Conservation (phyloP, 352 stramenopile species). For the Pythium monospermum region DNA sequence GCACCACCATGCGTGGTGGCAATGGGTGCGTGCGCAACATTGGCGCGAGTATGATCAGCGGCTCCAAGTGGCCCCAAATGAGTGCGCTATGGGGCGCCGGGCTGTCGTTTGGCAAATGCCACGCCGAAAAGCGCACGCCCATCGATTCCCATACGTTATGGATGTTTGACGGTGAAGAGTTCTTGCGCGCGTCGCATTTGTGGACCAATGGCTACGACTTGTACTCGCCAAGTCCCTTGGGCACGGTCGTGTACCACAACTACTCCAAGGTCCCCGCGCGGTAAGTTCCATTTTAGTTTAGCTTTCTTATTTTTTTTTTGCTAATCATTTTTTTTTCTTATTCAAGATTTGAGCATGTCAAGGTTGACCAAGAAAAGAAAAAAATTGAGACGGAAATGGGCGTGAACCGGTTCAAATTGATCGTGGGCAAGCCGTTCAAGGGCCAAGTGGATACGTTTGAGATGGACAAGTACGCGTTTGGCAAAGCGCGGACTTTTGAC, state of each 20-base stretch:
- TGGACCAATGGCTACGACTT: conserved; percentile 41
- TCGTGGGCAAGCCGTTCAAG: conserved; percentile 28
- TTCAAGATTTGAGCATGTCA: conserved; percentile 28
- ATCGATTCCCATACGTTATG: conserved; percentile 76
- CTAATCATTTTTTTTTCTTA: background rate
- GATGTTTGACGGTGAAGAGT: conserved; percentile 44
- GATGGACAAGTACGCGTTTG: conserved; percentile 32
- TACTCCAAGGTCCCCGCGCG: conserved; percentile 35
- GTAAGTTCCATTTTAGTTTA: conserved; percentile 7
- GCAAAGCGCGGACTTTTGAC: conserved; percentile 27
- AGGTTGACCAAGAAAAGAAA: conserved; percentile 27
- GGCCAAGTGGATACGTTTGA: conserved; percentile 29
- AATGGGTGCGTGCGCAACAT: conserved; percentile 68
- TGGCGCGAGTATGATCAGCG: conserved; percentile 75
- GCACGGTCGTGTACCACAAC: conserved; percentile 43
- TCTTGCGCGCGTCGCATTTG: conserved; percentile 29
- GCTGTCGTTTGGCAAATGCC: conserved; percentile 82
- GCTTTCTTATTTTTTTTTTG: background rate
- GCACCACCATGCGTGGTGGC: conserved; percentile 62
- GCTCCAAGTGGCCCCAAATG: conserved; percentile 68
- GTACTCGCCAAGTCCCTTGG: conserved; percentile 30
- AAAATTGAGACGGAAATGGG: conserved; percentile 26
- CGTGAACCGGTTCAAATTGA: conserved; percentile 32
- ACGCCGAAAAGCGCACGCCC: conserved; percentile 64
- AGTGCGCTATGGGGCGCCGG: conserved; percentile 70